Base-by-base conservation (phyloP, 257 asterid species). In the Rhazya stricta region DNA sequence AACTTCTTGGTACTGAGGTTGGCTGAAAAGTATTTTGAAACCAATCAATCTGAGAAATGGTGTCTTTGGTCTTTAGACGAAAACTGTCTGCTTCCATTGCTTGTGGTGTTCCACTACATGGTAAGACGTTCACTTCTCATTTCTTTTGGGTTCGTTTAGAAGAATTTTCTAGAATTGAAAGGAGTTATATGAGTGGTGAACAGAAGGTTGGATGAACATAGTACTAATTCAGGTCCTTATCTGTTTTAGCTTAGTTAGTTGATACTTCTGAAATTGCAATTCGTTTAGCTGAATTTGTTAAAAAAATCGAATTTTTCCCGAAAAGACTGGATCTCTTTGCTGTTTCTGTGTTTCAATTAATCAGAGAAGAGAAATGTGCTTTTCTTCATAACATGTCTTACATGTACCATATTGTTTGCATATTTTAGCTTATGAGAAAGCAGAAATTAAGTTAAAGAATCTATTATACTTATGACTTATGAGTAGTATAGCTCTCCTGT, bases 11-110 rank as follows among this genome's bases (percentile, higher is more conserved):
- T 5, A 27, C 23, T n/a, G 12, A 42, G 57, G 46, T 69, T 34
- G 9, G 0, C 25, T 19, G 12, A 32, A 43, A 19, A 50, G 36
- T 4, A 16, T 60, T 21, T 36, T 19, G 73, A 23, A 36, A 27
- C 2, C 9, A 32, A 57, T 39, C 32, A 53, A 29, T 51, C 62
- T 63, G 71, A 68, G 62, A 77, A 66, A 88, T 88, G 93, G 82
- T 80, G 50, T 82, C 88, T 65, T 84, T 84, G 80, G 67, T 85
- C 79, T 75, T 84, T 39, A 86, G 88, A 46, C 88, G 91, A 81
- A 81, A 86, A 81, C 43, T 84, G 19, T 51, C 79, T 32, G 61
- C 37, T 66, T 77, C 78, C 29, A 18, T 37, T 73, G 34, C 46
- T 67, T 43, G 67, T 74, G 83, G 78, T 51, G 34, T 73, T 23